Evolutionary conservation across 2,329 filamentous ascomycete species (phyloP).

Genomic region (Ophiostoma ulmi): DNA sequence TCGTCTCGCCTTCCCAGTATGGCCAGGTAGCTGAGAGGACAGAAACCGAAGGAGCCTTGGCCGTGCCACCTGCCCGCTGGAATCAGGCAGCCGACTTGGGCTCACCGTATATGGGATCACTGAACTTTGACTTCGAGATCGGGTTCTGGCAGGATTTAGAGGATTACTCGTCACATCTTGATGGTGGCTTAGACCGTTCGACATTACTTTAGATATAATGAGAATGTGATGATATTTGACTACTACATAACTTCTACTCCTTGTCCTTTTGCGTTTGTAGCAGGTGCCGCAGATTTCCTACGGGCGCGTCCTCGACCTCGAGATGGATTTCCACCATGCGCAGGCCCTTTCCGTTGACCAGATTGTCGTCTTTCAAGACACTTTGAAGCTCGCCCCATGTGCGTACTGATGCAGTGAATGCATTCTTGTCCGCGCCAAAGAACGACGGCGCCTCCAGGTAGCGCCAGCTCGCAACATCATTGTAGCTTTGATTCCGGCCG

Average conservation of each 20-base stretch:
- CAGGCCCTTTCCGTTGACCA: slow-evolving; percentile 3
- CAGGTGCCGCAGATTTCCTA: slow-evolving; percentile 3
- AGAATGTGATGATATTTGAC: not conserved
- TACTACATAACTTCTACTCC: not conserved
- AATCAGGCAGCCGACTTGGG: not conserved
- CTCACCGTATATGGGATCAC: slow-evolving; percentile 5
- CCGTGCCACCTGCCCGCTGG: not conserved
- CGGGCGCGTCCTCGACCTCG: slow-evolving; percentile 2
- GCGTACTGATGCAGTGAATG: not conserved
- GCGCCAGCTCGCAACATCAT: slow-evolving; percentile 11
- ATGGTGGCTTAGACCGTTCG: not conserved
- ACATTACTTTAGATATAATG: not conserved
- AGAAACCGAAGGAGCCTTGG: not conserved
- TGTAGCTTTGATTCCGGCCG: slow-evolving; percentile 8
- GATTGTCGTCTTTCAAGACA: not conserved
- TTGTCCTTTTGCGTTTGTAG: not conserved
- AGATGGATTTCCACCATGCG: slow-evolving; percentile 15
- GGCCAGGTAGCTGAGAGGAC: not conserved
- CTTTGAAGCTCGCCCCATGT: slow-evolving; percentile 6
- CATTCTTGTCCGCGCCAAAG: not conserved
- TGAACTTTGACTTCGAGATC: slow-evolving; percentile 11
- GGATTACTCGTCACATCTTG: slow-evolving; percentile 6
- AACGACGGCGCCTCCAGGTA: slow-evolving; percentile 15
- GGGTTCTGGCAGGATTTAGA: slow-evolving; percentile 14
- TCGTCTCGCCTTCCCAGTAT: not conserved